Evolutionary conservation across 345 rosid genomes (phyloP).

Genomic region (Draba incana): DNA sequence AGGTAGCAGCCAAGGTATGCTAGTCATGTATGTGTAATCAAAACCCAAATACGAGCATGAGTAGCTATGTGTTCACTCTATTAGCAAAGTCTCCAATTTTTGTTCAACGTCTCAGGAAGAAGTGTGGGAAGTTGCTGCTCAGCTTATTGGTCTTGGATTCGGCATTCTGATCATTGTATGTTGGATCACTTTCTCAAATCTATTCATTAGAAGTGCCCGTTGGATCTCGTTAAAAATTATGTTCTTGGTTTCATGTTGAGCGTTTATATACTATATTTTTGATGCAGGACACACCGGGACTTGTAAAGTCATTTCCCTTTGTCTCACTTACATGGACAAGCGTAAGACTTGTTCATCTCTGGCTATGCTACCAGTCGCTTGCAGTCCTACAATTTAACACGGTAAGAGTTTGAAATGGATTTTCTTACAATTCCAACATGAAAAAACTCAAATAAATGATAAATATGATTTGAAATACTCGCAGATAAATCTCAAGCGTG

Average conservation of each 20-base stretch:
- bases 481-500: slow-evolving; percentile 96
- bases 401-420: slow-evolving; percentile 45
- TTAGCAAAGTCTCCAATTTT: slow-evolving; percentile 8
- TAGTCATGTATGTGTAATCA: slow-evolving; percentile 7
- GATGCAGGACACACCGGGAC: slow-evolving; percentile 86
- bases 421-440: slow-evolving; percentile 14
- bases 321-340: slow-evolving; percentile 76
- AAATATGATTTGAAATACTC: slow-evolving; percentile 23
- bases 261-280: slow-evolving; percentile 28
- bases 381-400: slow-evolving; percentile 68
- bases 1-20: slow-evolving; percentile 93
- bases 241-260: slow-evolving; percentile 24
- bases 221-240: neutral
- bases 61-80: slow-evolving; percentile 16
- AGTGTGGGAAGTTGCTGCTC: slow-evolving; percentile 99
- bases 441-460: neutral
- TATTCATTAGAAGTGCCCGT: slow-evolving; percentile 1
- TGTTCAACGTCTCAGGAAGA: slow-evolving; percentile 70
- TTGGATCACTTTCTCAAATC: slow-evolving; percentile 14
- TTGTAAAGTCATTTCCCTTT: slow-evolving; percentile 68
- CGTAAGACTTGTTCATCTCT: slow-evolving; percentile 78
- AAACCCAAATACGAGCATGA: slow-evolving; percentile 9
- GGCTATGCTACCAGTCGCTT: slow-evolving; percentile 89
- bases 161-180: slow-evolving; percentile 87
- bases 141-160: slow-evolving; percentile 81